A percentile compares a stretch with the other conserved stretches of the same genome.
Evolutionary conservation across 169 alveolate species (phyloP).

Genomic region (Neospora caninum): DNA sequence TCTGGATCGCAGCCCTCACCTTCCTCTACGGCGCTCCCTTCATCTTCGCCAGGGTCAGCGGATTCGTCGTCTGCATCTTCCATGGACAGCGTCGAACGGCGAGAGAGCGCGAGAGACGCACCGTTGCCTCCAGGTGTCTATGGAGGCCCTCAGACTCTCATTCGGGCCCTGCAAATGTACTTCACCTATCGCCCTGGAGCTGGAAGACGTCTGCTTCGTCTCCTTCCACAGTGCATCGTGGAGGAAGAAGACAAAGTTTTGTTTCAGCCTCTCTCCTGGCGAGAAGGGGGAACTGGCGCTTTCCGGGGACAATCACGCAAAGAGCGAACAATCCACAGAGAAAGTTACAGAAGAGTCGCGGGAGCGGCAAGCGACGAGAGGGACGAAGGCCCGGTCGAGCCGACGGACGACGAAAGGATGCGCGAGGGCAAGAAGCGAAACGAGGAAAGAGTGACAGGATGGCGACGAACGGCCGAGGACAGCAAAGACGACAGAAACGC

Average conservation of each 20-base stretch:
- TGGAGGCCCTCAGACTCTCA: not conserved
- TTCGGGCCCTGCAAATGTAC: not conserved
- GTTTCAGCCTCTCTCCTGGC: not conserved
- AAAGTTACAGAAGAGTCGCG: no score
- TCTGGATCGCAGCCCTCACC: not conserved
- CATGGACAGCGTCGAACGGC: no score
- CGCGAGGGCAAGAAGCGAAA: no score
- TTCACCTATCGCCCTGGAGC: not conserved
- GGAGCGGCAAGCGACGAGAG: no score
- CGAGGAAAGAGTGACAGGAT: no score
- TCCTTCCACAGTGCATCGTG: not conserved
- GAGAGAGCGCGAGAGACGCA: not conserved
- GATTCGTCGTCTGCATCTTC: not conserved
- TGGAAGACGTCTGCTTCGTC: not conserved
- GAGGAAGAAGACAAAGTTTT: not conserved
- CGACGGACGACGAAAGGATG: no score
- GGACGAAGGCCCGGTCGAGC: no score
- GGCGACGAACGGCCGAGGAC: no score
- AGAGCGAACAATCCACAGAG: no score
- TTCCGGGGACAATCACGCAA: no score
- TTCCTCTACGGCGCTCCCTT: not conserved
- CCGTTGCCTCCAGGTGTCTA: not conserved
- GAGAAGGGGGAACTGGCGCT: not conserved
- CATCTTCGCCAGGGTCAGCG: not conserved
- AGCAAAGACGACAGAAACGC: no score